These are phyloP conservation scores for Blastomyces silverae DNA, from an alignment of 2,329 filamentous ascomycete species.

Conservation along the genomic window DNA sequence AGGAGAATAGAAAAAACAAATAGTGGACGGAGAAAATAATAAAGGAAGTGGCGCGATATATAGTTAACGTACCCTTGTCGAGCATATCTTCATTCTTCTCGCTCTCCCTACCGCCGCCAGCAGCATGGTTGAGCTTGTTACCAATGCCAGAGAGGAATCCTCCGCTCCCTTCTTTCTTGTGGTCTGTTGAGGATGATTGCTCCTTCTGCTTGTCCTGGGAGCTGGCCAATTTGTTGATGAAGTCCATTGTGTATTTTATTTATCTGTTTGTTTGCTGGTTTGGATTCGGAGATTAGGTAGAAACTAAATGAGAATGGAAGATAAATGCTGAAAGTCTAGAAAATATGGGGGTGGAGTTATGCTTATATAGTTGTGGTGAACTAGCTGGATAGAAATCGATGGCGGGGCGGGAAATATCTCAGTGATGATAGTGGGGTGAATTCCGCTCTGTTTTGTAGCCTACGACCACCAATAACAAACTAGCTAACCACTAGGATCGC, in stretches of 20 bases:
- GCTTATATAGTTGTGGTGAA: background rate
- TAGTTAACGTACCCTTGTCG: conserved; percentile 59
- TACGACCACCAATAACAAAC: no score
- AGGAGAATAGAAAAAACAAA: background rate
- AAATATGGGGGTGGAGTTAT: background rate
- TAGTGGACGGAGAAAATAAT: background rate
- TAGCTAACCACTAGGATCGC: no score
- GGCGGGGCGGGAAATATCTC: background rate
- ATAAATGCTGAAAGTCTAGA: background rate
- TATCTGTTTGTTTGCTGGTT: background rate
- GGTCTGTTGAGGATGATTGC: conserved; percentile 17
- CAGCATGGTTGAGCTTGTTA: conserved; percentile 63
- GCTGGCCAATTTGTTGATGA: conserved; percentile 48
- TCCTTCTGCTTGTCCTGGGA: conserved; percentile 31
- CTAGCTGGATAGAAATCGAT: background rate
- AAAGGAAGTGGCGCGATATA: background rate
- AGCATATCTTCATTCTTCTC: conserved; percentile 79
- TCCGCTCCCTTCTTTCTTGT: conserved; percentile 31
- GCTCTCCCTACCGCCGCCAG: conserved; percentile 64
- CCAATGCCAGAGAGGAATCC: conserved; percentile 54
- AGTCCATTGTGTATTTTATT: conserved; percentile 12
- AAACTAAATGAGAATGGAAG: background rate
- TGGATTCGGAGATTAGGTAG: background rate
- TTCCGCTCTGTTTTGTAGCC: background rate
- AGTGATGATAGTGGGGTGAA: background rate